Evolutionary conservation across 768 basidiomycete species (phyloP), one percentile per base, ranked within the genome.

Genomic region (Serendipita vermifera): DNA sequence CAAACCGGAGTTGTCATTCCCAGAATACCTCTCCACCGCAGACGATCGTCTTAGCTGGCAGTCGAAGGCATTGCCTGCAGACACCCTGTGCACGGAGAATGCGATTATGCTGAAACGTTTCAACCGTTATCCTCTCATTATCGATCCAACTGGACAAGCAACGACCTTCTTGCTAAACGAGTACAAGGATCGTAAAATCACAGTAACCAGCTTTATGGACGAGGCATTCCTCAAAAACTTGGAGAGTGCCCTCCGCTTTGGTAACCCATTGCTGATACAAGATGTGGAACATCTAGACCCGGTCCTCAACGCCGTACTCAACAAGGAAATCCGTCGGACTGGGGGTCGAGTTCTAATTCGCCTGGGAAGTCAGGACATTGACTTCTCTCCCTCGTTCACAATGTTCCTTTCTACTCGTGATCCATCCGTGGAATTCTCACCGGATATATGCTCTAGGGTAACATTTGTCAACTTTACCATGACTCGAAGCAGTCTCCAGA

Each of bases 91-190:
- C 61, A 90, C 88, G 1, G 96, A 98, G 72, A 99, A 99, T 66
- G 96, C 96, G n/a, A 92, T 98, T 70, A 98, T 98, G 91, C 80
- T 99, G 65, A 92, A 94, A 66, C 83, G 92, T 48, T 97, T 92
- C 79, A 89, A 90, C 64, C 87, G 96, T 17, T 98, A 98, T 68
- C 96, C 96, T 5, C 79, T 98, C 53, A 88, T 99, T 57, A 90
- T 99, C 63, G 96, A 99, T 66, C 96, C 96, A 3, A 96, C 94
- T 3, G 96, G 93, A 14, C 96, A 99, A 67, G 96, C 96, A 4
- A 93, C 91, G 0, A 78, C 83, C 7, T 99, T 92, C 81, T 71
- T 99, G 54, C 75, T 92, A 60, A 93, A 94, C 63, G 87, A 96
- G 65, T 93, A 93, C 75, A 85, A 82, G 68, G 88, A 96, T 46